These are phyloP conservation scores for Plasmodiophora brassicae DNA, from an alignment of 208 protist genomes.

Conservation along the genomic window DNA sequence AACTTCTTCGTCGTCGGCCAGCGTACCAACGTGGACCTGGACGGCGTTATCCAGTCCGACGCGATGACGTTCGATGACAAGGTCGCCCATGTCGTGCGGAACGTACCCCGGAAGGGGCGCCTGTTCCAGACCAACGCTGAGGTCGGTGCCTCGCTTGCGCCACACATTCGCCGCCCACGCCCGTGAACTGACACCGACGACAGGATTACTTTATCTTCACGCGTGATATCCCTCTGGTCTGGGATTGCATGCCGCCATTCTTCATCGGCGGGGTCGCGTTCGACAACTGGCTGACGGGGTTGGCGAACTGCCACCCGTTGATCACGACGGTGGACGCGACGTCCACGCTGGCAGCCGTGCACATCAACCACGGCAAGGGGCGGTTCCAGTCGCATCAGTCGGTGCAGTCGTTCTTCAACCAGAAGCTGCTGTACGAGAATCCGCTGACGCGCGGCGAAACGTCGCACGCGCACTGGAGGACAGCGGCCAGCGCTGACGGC, in stretches of 20 bases:
- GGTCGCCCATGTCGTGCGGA: background rate
- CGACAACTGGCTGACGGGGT: too few relatives aligned
- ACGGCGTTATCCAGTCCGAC: background rate
- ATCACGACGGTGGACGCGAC: too few relatives aligned
- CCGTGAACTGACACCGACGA: background rate
- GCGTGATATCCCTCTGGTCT: background rate
- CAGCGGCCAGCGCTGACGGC: too few relatives aligned
- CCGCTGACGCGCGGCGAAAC: too few relatives aligned
- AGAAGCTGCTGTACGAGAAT: too few relatives aligned
- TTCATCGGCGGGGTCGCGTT: background rate
- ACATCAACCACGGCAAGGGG: too few relatives aligned
- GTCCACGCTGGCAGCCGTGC: too few relatives aligned
- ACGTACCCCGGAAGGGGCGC: background rate
- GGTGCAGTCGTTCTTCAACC: too few relatives aligned
- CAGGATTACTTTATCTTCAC: constrained; percentile 32
- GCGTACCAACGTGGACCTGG: background rate
- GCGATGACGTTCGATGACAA: background rate
- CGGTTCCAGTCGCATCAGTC: too few relatives aligned
- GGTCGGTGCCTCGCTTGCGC: background rate
- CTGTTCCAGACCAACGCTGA: background rate
- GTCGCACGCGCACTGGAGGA: too few relatives aligned
- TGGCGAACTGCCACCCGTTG: too few relatives aligned
- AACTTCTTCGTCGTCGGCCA: background rate
- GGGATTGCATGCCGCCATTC: background rate
- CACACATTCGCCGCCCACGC: background rate